Conservation (phyloP, 2,329 filamentous ascomycete species). For the Pezicula neosporulosa region DNA sequence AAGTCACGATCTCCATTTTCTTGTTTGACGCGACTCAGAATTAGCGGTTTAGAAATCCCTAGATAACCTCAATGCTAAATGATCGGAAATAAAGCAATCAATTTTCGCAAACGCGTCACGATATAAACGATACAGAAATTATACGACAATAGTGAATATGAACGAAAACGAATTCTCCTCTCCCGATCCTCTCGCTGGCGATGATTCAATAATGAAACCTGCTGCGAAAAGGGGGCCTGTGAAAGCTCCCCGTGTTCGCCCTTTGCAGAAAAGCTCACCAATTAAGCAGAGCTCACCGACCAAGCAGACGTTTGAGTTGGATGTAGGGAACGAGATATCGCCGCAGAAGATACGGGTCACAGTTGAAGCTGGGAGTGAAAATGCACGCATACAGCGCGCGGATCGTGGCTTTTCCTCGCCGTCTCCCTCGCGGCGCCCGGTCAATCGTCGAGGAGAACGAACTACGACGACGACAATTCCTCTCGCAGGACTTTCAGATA, state of each 20-base stretch:
- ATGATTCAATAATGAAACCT: constrained; percentile 21
- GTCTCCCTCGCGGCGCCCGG: constrained; percentile 15
- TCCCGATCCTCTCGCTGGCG: constrained; percentile 29
- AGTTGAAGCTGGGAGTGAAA: constrained; percentile 26
- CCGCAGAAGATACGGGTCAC: constrained; percentile 31
- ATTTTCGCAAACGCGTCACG: not conserved
- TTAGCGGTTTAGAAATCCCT: too few relatives aligned
- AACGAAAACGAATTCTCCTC: constrained; percentile 24
- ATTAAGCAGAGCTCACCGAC: constrained; percentile 29
- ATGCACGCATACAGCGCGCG: constrained; percentile 14
- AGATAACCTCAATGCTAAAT: too few relatives aligned
- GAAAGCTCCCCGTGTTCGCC: constrained; percentile 17
- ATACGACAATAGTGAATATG: constrained; percentile 13
- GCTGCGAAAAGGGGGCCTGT: constrained; percentile 22
- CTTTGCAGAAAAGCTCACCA: constrained; percentile 25
- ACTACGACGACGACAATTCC: constrained; percentile 29
- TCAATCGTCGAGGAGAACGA: constrained; percentile 18
- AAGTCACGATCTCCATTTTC: too few relatives aligned
- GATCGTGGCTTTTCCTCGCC: constrained; percentile 9
- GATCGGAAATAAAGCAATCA: not conserved
- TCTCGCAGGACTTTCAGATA: constrained; percentile 28
- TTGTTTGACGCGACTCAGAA: too few relatives aligned
- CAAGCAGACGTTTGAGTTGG: constrained; percentile 30
- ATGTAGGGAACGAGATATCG: constrained; percentile 28
- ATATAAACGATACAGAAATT: not conserved